phyloP scores from a whole-genome alignment of 202 grass and related monocot genomes.

The Elaeis oleifera region DNA sequence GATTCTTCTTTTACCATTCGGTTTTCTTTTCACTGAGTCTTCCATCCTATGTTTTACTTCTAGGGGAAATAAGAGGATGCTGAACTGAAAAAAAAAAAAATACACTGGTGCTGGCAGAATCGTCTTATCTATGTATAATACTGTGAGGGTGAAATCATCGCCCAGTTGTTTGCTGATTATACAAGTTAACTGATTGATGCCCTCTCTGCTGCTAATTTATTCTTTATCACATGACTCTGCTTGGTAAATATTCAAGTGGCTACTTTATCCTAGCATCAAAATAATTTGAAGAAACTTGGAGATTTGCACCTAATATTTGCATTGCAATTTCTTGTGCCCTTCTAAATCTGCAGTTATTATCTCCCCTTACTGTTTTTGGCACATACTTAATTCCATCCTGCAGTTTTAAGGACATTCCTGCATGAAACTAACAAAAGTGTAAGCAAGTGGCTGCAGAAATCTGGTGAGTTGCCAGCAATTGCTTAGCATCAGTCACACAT shows the following conservation, averaged over 20 bases:
- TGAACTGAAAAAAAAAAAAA: conserved; percentile 88
- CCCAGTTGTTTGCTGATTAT: too few species aligned
- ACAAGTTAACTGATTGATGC: background rate
- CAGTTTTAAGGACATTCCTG: conserved; percentile 47
- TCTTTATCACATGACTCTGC: conserved; percentile 10
- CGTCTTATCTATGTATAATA: conserved; percentile 94
- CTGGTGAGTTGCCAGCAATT: conserved; percentile 34
- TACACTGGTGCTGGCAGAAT: conserved; percentile 92
- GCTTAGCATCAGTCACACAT: conserved; percentile 5
- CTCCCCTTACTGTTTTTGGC: too few species aligned
- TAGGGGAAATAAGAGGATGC: conserved; percentile 83
- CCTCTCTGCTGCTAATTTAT: background rate
- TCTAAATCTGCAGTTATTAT: too few species aligned
- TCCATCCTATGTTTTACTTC: conserved; percentile 9
- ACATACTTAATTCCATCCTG: too few species aligned
- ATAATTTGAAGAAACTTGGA: conserved; percentile 31
- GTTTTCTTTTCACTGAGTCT: background rate
- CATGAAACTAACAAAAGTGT: conserved; percentile 28
- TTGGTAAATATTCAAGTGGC: conserved; percentile 85
- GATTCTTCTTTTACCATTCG: too few species aligned
- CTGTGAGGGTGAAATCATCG: conserved; percentile 50
- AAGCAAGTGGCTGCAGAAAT: conserved; percentile 86
- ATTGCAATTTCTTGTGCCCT: too few species aligned
- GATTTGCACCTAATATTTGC: too few species aligned
- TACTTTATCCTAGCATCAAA: conserved; percentile 96